These are phyloP conservation scores for Lecanoromycetidae sp. DNA, from an alignment of 2,329 filamentous ascomycete genomes.

Conservation along the genomic window DNA sequence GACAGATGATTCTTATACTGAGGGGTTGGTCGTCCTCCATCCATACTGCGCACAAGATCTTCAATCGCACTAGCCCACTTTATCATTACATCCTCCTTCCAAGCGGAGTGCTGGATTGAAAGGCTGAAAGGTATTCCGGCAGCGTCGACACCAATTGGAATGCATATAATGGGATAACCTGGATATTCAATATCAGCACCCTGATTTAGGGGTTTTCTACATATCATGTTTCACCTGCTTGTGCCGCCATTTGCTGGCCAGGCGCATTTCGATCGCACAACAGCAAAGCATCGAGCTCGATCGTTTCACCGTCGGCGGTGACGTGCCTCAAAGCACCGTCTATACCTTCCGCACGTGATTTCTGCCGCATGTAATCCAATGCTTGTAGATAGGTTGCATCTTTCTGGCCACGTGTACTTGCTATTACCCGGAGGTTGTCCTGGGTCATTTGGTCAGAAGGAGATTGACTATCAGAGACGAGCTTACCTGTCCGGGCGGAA, in stretches of 20 bases:
- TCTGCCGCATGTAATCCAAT: conserved; percentile 21
- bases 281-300: conserved; percentile 22
- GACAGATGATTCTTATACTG: conserved; percentile 20
- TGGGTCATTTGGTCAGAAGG: background rate
- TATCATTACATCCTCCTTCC: conserved; percentile 23
- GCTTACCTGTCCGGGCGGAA: conserved; percentile 22
- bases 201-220: background rate
- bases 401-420: conserved; percentile 18
- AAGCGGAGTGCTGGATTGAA: conserved; percentile 23
- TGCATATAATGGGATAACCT: conserved; percentile 24
- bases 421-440: conserved; percentile 19
- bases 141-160: conserved; percentile 24
- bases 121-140: conserved; percentile 21
- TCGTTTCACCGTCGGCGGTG: background rate
- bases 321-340: conserved; percentile 21
- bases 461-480: background rate
- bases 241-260: conserved; percentile 25
- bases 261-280: conserved; percentile 23
- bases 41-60: conserved; percentile 19
- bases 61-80: conserved; percentile 26
- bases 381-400: conserved; percentile 22
- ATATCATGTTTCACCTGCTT: conserved; percentile 19
- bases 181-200: background rate
- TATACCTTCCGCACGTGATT: conserved; percentile 23
- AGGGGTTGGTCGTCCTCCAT: conserved; percentile 19